phyloP scores from a whole-genome alignment of 1,139 yeast species.

The Taiozyma sp. region DNA sequence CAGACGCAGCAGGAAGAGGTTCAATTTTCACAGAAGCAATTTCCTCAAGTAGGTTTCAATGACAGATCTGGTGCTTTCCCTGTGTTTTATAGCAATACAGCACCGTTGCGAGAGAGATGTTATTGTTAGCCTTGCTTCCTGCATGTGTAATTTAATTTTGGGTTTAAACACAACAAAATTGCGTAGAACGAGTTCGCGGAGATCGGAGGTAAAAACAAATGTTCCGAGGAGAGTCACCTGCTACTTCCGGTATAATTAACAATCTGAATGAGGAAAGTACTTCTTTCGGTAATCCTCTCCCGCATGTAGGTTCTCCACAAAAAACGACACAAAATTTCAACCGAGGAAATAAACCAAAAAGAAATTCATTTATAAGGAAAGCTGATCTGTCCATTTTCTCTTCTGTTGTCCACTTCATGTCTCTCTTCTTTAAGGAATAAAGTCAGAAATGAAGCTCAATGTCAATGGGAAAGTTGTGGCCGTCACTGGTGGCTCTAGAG shows the following conservation, averaged over 20 bases:
- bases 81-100: not conserved
- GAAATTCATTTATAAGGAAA: not conserved
- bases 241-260: not conserved
- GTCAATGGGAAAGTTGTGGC: constrained; percentile 66
- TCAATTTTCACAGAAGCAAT: not conserved
- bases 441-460: constrained; percentile 15
- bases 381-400: not conserved
- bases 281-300: not conserved
- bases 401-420: not conserved
- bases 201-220: not conserved
- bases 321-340: not conserved
- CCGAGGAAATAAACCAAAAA: not conserved
- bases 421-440: not conserved
- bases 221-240: not conserved
- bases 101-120: not conserved
- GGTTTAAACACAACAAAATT: not conserved
- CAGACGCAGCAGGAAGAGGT: not conserved
- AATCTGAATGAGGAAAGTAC: not conserved
- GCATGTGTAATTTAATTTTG: not conserved
- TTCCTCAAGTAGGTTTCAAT: not conserved
- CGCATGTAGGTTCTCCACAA: not conserved
- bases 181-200: not conserved
- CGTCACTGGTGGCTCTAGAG: constrained; percentile 79
- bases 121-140: not conserved
- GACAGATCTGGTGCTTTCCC: not conserved